phyloP scores from a whole-genome alignment of 2,329 filamentous ascomycete species.

The Talaromyces funiculosus region DNA sequence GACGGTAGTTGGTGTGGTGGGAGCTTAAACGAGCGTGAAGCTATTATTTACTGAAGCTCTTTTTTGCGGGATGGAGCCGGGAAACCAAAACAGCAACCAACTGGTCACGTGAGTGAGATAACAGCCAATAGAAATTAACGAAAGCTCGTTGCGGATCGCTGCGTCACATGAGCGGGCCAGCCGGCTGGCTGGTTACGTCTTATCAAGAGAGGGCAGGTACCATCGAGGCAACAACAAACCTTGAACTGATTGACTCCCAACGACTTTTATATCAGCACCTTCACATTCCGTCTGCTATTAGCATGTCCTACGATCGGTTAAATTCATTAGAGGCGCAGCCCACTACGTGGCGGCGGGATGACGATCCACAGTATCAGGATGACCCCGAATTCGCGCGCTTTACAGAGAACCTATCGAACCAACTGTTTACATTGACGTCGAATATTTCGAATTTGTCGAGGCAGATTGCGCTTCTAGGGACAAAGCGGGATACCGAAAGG shows the following conservation, averaged over 20 bases:
- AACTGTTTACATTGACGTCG: constrained; percentile 81
- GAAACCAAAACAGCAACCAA: constrained; percentile 16
- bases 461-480: constrained; percentile 80
- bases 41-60: constrained; percentile 9
- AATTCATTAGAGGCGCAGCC: constrained; percentile 77
- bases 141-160: neutral
- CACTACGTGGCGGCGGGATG: constrained; percentile 59
- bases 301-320: constrained; percentile 88
- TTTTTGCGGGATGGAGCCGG: constrained; percentile 11
- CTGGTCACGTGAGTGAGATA: constrained; percentile 6
- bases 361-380: constrained; percentile 74
- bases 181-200: constrained; percentile 8
- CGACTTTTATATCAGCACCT: neutral
- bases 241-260: neutral
- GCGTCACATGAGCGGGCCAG: constrained; percentile 13
- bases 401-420: constrained; percentile 76
- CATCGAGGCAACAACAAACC: constrained; percentile 13
- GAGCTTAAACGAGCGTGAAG: constrained; percentile 6
- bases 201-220: constrained; percentile 3
- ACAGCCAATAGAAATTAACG: neutral
- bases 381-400: constrained; percentile 86
- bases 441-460: constrained; percentile 80
- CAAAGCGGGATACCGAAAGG: constrained; percentile 82
- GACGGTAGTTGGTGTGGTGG: neutral
- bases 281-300: constrained; percentile 3